Percentiles rank a stretch among this genome's conserved stretches.
Conservation (phyloP, 2,329 filamentous ascomycete species). For the Colletotrichum orbiculare region DNA sequence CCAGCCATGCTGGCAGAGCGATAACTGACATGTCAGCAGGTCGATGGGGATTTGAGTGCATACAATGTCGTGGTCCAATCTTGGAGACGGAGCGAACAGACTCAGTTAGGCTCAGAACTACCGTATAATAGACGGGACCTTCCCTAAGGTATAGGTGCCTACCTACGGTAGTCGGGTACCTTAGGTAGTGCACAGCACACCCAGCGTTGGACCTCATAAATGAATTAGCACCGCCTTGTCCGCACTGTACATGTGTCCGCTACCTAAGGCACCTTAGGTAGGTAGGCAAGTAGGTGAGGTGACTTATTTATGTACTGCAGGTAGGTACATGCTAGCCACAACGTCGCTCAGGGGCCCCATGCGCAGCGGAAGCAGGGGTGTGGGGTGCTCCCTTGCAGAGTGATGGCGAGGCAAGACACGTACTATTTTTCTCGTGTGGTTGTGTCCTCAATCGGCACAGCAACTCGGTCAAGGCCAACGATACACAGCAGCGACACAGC, state of each 20-base stretch:
- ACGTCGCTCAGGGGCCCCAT: constrained; percentile 29
- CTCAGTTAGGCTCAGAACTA: constrained; percentile 24
- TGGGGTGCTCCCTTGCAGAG: constrained; percentile 12
- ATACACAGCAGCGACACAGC: constrained; percentile 15
- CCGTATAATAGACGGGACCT: constrained; percentile 17
- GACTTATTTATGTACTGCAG: too few relatives aligned
- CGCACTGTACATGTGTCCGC: constrained; percentile 12
- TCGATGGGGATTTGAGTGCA: neutral
- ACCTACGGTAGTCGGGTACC: too few relatives aligned
- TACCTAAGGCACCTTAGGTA: neutral
- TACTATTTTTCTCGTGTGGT: too few relatives aligned
- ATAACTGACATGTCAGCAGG: constrained; percentile 15
- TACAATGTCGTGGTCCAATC: constrained; percentile 17
- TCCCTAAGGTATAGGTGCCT: neutral
- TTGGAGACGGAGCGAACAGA: constrained; percentile 25
- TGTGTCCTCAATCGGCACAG: too few relatives aligned
- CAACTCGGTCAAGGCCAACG: neutral
- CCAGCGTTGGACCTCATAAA: constrained; percentile 13
- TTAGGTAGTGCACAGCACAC: neutral
- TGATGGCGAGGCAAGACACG: too few relatives aligned
- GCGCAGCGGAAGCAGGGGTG: constrained; percentile 25
- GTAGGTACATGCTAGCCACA: constrained; percentile 9
- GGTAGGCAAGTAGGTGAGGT: neutral
- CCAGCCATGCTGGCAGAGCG: neutral
- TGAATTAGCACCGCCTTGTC: constrained; percentile 12